A percentile compares a stretch with the other conserved stretches of the same genome.
phyloP scores from a whole-genome alignment of 345 rosid species.

The Kandelia obovata region DNA sequence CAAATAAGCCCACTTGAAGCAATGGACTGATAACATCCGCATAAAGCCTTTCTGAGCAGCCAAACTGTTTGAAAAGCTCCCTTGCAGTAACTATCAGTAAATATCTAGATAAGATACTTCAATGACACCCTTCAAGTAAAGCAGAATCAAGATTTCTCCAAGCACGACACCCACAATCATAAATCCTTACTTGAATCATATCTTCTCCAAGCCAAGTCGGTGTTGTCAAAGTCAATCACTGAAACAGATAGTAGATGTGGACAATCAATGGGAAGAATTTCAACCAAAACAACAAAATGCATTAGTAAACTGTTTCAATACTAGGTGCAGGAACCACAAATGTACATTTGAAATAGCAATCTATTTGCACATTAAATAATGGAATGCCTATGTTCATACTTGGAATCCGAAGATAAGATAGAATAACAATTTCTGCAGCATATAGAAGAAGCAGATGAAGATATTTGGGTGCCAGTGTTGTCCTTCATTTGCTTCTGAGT shows the following conservation, averaged over 20 bases:
- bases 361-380: not conserved
- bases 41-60: slow-evolving; percentile 55
- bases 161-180: slow-evolving; percentile 3
- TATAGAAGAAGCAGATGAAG: too few species aligned
- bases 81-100: slow-evolving; percentile 56
- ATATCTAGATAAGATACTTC: slow-evolving; percentile 37
- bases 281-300: not conserved
- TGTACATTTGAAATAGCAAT: not conserved
- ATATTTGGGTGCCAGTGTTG: too few species aligned
- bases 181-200: slow-evolving; percentile 55
- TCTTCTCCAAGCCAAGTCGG: slow-evolving; percentile 61
- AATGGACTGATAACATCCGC: slow-evolving; percentile 40
- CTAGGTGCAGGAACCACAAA: not conserved
- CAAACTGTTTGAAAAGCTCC: slow-evolving; percentile 61
- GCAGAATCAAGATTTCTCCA: slow-evolving; percentile 4
- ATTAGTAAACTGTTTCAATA: not conserved
- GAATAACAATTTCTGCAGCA: too few species aligned
- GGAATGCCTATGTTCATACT: too few species aligned
- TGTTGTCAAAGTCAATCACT: slow-evolving; percentile 70
- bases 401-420: not conserved
- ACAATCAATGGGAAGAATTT: slow-evolving; percentile 8
- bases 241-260: slow-evolving; percentile 21
- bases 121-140: slow-evolving; percentile 13
- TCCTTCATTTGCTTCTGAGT: too few species aligned
- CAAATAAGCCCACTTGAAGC: slow-evolving; percentile 63